Conservation (phyloP, 495 filamentous ascomycete species). For the Neurospora discreta region DNA sequence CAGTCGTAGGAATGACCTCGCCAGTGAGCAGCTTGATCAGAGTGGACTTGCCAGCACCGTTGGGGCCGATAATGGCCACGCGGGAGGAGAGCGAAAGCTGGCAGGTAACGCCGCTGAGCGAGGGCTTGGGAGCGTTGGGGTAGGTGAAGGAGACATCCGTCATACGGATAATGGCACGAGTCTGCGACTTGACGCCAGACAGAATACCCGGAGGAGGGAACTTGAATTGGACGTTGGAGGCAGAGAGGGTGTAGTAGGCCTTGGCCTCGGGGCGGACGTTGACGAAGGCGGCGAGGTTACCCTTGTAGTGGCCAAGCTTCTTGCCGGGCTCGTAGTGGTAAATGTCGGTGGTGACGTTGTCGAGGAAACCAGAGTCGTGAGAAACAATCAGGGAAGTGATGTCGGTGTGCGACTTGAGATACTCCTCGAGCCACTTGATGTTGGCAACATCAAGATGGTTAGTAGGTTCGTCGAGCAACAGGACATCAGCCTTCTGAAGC, state of each 20-base stretch:
- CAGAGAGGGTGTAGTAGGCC: slow-evolving; percentile 95
- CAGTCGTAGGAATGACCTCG: slow-evolving; percentile 74
- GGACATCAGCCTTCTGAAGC: slow-evolving; percentile 89
- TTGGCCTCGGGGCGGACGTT: slow-evolving; percentile 90
- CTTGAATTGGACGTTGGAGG: slow-evolving; percentile 86
- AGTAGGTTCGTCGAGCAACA: slow-evolving; percentile 95
- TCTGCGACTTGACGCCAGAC: slow-evolving; percentile 87
- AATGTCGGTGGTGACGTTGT: slow-evolving; percentile 96
- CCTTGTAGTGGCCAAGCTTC: slow-evolving; percentile 90
- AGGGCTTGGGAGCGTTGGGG: slow-evolving; percentile 74
- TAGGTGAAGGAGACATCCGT: slow-evolving; percentile 84
- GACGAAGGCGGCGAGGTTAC: slow-evolving; percentile 90
- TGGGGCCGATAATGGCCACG: slow-evolving; percentile 90
- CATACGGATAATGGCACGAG: slow-evolving; percentile 92
- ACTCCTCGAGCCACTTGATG: slow-evolving; percentile 89
- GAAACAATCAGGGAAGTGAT: slow-evolving; percentile 96
- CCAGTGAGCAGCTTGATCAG: slow-evolving; percentile 98
- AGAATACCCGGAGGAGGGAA: slow-evolving; percentile 94
- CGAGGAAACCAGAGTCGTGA: slow-evolving; percentile 96
- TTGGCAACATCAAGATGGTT: slow-evolving; percentile 97
- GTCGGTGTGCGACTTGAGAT: slow-evolving; percentile 88
- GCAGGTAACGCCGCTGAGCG: slow-evolving; percentile 74
- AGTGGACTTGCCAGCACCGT: slow-evolving; percentile 97
- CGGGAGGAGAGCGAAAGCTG: slow-evolving; percentile 82
- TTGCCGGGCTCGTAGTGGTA: slow-evolving; percentile 95